Percentiles rank a stretch among this genome's conserved stretches.
Conservation (phyloP, 768 basidiomycete species). For the Tricholoma bakamatsutake region DNA sequence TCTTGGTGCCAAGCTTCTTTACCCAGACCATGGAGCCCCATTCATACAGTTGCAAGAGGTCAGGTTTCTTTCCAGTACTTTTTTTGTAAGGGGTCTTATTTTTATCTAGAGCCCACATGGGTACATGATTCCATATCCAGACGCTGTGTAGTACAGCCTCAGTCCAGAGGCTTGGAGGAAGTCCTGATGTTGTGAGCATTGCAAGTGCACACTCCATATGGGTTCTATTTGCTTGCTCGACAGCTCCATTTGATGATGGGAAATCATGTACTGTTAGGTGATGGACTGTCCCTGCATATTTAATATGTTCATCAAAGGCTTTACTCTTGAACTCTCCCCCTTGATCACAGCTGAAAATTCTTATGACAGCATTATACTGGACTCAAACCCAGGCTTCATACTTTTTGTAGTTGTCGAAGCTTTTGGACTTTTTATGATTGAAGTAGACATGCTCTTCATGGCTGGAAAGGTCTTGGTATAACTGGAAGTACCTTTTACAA, state of each 20-base stretch:
- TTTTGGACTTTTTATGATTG: not conserved
- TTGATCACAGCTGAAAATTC: not conserved
- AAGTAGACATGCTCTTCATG: no score
- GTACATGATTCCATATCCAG: no score
- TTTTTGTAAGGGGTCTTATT: constrained; percentile 4
- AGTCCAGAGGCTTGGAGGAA: no score
- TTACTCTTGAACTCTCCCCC: no score
- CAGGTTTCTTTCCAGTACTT: constrained; percentile 2
- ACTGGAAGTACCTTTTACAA: no score
- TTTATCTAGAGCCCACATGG: no score
- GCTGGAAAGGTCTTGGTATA: no score
- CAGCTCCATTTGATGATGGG: constrained; percentile 2
- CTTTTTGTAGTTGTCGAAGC: not conserved
- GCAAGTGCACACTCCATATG: not conserved
- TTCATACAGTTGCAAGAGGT: no score
- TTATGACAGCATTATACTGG: not conserved
- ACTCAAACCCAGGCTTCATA: not conserved
- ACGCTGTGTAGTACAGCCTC: no score
- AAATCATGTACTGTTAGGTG: not conserved
- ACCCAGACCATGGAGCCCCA: constrained; percentile 1
- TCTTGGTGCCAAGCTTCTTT: not conserved
- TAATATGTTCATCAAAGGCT: not conserved
- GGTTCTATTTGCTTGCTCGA: constrained; percentile 4
- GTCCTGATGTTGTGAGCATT: no score
- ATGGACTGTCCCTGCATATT: not conserved